Evolutionary conservation across 495 filamentous ascomycete species (phyloP), one percentile per base, ranked within the genome.

Genomic region (Penicillium antarcticum): DNA sequence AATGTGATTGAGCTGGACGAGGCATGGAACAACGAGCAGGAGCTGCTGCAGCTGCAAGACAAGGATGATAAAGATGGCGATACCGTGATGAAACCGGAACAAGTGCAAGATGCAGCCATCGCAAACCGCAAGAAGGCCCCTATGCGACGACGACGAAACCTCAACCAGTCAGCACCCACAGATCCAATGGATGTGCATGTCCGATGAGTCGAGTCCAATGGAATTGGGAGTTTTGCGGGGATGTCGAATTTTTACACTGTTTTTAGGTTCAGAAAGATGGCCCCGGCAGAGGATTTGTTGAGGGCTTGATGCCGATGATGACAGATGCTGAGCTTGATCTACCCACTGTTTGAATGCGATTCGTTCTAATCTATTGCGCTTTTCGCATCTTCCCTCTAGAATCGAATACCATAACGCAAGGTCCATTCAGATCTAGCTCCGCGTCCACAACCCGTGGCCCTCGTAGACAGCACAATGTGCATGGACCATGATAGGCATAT

Each of bases 1-100:
- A 84, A 97, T 57, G 75, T 97, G 38, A 79, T 70, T 14, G 86
- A 92, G 57, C 71, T 97, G 41, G 92, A 98, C 48, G 94, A 98
- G 72, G 82, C 46, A 5, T 31, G 21, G 21, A 52, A 53, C 13
- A 52, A 61, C 24, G 60, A 63, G 34, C 42, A 48, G 19, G 24
- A 35, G 18, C 3, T 38, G 12, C 1, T 81, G 52, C 67, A 80
- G 29, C 66, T 47, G 67, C 63, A 38, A 56, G 59, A 13, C 48
- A 66, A 12, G 67, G 74, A 34, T 10, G 80, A 82, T 32, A 73
- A 72, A 29, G 79, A 80, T 33, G 75, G 72, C 24, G 80, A 80
- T 42, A 70, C 57, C 31, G 66, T 67, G 42, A 73, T 69, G 68
- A 65, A 59, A 29, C 51, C 60, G 21, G 56, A 42, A 38, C 58